Percentiles rank a stretch among this genome's conserved stretches.
These are phyloP conservation scores for Pythium sukuiense DNA, from an alignment of 352 stramenopile species.

Conservation along the genomic window DNA sequence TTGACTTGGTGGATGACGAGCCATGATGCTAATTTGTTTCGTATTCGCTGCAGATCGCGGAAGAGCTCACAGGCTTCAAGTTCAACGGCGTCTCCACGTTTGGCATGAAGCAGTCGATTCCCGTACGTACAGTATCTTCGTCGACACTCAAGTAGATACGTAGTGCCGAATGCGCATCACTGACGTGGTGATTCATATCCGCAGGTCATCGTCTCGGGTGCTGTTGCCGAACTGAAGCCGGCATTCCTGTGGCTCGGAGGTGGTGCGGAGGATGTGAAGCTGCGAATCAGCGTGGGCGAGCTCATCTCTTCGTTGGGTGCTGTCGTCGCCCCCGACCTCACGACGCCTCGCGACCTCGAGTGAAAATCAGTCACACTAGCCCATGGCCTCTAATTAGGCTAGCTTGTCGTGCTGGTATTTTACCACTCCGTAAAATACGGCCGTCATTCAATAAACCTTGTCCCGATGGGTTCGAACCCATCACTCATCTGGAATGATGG, in stretches of 20 bases:
- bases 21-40: not conserved
- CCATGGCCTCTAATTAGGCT: not conserved
- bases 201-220: constrained; percentile 70
- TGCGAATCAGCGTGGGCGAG: constrained; percentile 70
- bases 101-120: constrained; percentile 69
- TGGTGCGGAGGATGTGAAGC: constrained; percentile 74
- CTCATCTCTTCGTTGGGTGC: constrained; percentile 53
- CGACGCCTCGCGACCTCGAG: constrained; percentile 41
- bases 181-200: not conserved
- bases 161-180: too few relatives aligned
- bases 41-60: constrained; percentile 42
- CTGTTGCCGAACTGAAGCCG: constrained; percentile 47
- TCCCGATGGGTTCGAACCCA: constrained; percentile 21
- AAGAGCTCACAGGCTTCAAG: constrained; percentile 78
- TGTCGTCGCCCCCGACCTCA: constrained; percentile 57
- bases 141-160: too few relatives aligned
- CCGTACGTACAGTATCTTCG: too few relatives aligned
- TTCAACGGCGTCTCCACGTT: constrained; percentile 86
- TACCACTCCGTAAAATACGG: not conserved
- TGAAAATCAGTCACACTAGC: constrained; percentile 1
- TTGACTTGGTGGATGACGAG: too few relatives aligned
- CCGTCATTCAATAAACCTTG: not conserved
- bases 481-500: constrained; percentile 12
- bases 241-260: constrained; percentile 82
- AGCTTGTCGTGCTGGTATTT: not conserved